Base-by-base conservation (phyloP, 176 grass and related monocot species). In the Eleusine coracana region DNA sequence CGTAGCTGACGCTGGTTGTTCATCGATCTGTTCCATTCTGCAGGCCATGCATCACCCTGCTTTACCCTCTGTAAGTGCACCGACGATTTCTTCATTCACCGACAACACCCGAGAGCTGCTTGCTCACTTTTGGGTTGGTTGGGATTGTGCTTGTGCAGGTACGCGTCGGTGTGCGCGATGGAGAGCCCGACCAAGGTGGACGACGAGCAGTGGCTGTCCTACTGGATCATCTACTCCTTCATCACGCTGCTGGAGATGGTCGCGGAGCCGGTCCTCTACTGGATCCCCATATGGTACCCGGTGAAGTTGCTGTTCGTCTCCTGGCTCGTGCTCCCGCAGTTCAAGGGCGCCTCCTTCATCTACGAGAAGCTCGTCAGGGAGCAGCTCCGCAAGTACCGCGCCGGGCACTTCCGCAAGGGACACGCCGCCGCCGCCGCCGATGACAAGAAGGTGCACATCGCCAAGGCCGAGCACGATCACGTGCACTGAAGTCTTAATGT, bases 321-420 rank as follows among this genome's bases (percentile, higher is more conserved):
- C 23, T 96, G 93, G 90, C 65, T 96, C 60, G 90, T 86, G 61
- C 83, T 92, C 20, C 93, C 93, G 59, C 93, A 92, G 90, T 96
- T 92, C 88, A 92, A 89, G 80, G 93, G 93, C 66, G 93, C 93
- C 1, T 88, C 93, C 51, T 92, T 96, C 90, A 85, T 96, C 72
- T 96, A 96, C 81, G 88, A 96, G 75, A 90, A 80, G 71, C 80
- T 96, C 75, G 93, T 96, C 63, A 86, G 93, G 85, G 88, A 96
- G 61, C 93, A 96, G 65, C 86, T 96, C 42, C 36, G 39, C 29
- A 96, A 87, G 75, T 87, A 80, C 66, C 83, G 88, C 50, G 17
- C 64, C 27, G 81, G 84, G 70, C 37, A 58, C 66, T 18, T 44
- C 2, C 37, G 68, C 76, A 80, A 20, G 31, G 85, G 64, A 6